Evolutionary conservation across 2,329 filamentous ascomycete genomes (phyloP), one percentile per base, ranked within the genome.

Genomic region (Fusarium sublunatum): DNA sequence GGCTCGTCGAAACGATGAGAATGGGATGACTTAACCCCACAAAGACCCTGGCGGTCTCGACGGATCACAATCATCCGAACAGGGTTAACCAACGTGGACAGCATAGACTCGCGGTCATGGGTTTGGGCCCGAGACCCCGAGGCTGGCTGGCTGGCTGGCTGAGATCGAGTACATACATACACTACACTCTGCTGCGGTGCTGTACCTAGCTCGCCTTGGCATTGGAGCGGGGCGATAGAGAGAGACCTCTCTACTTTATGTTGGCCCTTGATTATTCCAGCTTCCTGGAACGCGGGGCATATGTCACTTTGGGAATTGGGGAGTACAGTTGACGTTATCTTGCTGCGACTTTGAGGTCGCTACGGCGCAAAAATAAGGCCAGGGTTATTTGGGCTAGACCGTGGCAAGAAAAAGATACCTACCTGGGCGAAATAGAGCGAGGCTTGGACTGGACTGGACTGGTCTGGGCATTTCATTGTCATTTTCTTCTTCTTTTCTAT

Each of bases 341-440:
- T 52, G 49, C 44, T 55, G 52, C 40, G 52, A 48, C 55, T 64
- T 45, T 66, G 32, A 58, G 57, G 53, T 64, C 63, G 50, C 29
- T 44, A 46, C 36, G 60, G 64, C 49, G 64, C 63, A 59, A 58
- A 48, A 28, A 28, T 41, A 24, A 43, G n/a, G 31, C 38, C 19
- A 45, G 24, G 26, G 31, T 38, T 43, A 13, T 44, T 25, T 47
- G 32, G 32, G 19, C 44, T 35, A 38, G 44, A 35, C 41, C 28
- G 15, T 15, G 42, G 29, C 19, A 36, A 32, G 19, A 39, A 36
- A 26, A 41, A 40, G 31, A n/a, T 13, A 44, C 15, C 28, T 24
- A 29, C 12, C 11, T 25, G 41, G 7, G 15, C 31, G 39, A 29
- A 31, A 53, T 44, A 36, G 50, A 40, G 25, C 11, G 7, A 28